These are phyloP conservation scores for Aquilaria yunnanensis DNA, from an alignment of 345 rosid species.

Conservation along the genomic window DNA sequence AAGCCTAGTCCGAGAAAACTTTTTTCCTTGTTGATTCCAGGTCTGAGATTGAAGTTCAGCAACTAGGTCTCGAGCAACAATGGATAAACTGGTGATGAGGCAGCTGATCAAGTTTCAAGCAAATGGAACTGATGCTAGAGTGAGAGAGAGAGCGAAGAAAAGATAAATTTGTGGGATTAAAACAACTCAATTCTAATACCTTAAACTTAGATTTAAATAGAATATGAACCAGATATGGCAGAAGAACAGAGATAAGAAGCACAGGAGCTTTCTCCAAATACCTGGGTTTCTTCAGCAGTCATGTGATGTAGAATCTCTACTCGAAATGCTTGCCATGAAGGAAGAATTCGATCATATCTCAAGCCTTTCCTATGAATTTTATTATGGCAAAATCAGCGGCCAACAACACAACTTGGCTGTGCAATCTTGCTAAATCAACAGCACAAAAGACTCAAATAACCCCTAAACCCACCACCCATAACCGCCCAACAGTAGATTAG, in stretches of 20 bases:
- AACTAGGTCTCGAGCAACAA: slow-evolving; percentile 34
- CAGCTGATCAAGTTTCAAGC: slow-evolving; percentile 20
- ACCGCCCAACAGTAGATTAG: slow-evolving; percentile 2
- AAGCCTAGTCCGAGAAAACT: slow-evolving; percentile 48
- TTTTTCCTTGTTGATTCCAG: slow-evolving; percentile 23
- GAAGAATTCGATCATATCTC: too few relatives aligned
- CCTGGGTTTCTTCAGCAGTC: too few relatives aligned
- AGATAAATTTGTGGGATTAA: slow-evolving; percentile 16
- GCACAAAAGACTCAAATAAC: slow-evolving; percentile 15
- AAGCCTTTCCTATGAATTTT: too few relatives aligned
- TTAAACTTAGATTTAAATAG: too few relatives aligned
- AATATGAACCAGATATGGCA: too few relatives aligned
- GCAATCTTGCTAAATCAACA: slow-evolving; percentile 10
- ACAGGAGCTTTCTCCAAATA: too few relatives aligned
- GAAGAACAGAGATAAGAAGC: too few relatives aligned
- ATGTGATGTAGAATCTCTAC: too few relatives aligned
- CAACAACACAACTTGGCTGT: slow-evolving; percentile 26
- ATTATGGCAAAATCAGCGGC: slow-evolving; percentile 51
- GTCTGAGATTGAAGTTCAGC: slow-evolving; percentile 13
- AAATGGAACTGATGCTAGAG: slow-evolving; percentile 5
- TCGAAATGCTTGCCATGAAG: too few relatives aligned
- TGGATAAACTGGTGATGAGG: slow-evolving; percentile 28
- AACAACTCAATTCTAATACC: background rate
- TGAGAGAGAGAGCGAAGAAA: slow-evolving; percentile 20
- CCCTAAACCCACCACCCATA: slow-evolving; percentile 29